These are phyloP conservation scores for Cladosporium austrohemisphaericum DNA, from an alignment of 2,329 filamentous ascomycete species.

Conservation along the genomic window DNA sequence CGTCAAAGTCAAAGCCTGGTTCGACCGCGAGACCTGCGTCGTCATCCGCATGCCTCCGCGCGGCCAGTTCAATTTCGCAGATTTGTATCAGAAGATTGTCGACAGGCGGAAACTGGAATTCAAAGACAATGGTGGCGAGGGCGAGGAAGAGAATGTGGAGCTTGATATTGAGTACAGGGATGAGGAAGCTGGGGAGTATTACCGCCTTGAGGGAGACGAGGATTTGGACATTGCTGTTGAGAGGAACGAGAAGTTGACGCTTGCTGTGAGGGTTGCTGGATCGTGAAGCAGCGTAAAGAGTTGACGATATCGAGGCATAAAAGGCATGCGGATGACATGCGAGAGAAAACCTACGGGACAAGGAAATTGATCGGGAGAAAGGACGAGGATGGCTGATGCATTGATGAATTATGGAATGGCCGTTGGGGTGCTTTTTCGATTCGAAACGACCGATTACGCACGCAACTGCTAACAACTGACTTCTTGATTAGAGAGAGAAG, in stretches of 20 bases:
- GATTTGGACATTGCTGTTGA: conserved; percentile 78
- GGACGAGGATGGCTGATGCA: no score
- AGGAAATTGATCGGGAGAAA: no score
- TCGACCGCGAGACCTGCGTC: conserved; percentile 79
- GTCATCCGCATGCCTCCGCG: conserved; percentile 83
- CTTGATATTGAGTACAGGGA: conserved; percentile 83
- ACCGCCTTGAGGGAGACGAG: conserved; percentile 70
- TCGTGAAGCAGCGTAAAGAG: conserved; percentile 14
- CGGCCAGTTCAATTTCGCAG: conserved; percentile 62
- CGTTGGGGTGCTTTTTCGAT: no score
- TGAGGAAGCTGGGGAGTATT: conserved; percentile 70
- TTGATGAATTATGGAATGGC: no score
- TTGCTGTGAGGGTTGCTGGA: conserved; percentile 44
- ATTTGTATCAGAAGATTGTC: conserved; percentile 77
- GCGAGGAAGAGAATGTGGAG: conserved; percentile 52
- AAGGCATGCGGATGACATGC: no score
- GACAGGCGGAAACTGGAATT: conserved; percentile 73
- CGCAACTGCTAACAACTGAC: no score
- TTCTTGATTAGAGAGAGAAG: no score
- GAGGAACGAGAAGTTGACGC: conserved; percentile 80
- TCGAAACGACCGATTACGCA: no score
- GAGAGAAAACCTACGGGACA: no score
- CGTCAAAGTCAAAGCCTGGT: conserved; percentile 92
- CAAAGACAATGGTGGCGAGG: conserved; percentile 23
- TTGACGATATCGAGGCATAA: no score